Evolutionary conservation across 1,139 yeast genomes (phyloP), one percentile per base, ranked within the genome.

Genomic region (Yamadazyma triangularis): DNA sequence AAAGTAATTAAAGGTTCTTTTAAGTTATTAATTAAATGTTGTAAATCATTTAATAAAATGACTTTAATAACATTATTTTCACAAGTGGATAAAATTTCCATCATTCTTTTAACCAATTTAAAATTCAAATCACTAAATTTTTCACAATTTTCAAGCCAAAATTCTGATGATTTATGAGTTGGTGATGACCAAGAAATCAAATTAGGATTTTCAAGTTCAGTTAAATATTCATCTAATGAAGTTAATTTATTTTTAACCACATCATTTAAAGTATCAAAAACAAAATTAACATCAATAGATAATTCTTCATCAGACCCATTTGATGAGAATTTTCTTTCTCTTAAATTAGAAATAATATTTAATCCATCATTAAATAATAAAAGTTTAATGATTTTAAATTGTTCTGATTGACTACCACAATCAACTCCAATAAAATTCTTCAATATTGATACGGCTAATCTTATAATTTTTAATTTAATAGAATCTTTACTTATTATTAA

Each of bases 181-280:
- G 98, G 98, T 6, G 70, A 62, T 2, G 95, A 77, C 94, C 96
- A 91, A 40, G 77, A 74, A 50, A 91, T 73, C 40, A 77, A 71
- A 48, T 81, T 78, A n/a, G 74, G 74, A 36, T 91, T 79, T 39
- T 79, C 83, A 38, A 91, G 69, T 60, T 91, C 98, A 30, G 88
- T 79, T 47, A 77, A 68, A 58, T 89, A 91, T 57, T 89, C 97
- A 50, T 91, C 98, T 53, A 91, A 85, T 2, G 96, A 87, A 4
- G 97, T 81, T 64, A 91, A 74, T 42, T 77, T 79, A 30, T 58
- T 58, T 33, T 79, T 74, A 39, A 83, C 89, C 29, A 86, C 80
- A 24, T 79, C 84, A 41, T 78, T 77, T 46, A 91, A 71, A 10
- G 67, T 66, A 27, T 70, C 77, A 33, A 69, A 62, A 44, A 91